These are phyloP conservation scores for Trypanosoma caninum DNA, from an alignment of 208 protist species.

Conservation along the genomic window DNA sequence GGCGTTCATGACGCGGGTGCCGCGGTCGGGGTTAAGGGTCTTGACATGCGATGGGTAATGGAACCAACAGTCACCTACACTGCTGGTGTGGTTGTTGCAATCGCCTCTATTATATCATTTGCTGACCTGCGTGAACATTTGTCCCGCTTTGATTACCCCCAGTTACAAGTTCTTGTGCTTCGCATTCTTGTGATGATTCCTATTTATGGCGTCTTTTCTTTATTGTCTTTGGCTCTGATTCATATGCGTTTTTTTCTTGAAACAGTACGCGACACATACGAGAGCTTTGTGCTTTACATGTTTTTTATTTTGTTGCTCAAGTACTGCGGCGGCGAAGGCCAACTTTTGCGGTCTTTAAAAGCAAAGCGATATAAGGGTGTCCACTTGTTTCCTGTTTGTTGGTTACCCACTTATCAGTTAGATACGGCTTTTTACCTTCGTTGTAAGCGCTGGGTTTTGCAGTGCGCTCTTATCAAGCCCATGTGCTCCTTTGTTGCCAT, in stretches of 20 bases:
- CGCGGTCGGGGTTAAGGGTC: slow-evolving; percentile 14
- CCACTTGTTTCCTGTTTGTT: slow-evolving; percentile 74
- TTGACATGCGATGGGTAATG: slow-evolving; percentile 56
- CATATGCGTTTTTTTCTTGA: slow-evolving; percentile 75
- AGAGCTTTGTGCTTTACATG: slow-evolving; percentile 90
- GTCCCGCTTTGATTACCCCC: slow-evolving; percentile 66
- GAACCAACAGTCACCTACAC: slow-evolving; percentile 46
- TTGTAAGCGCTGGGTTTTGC: slow-evolving; percentile 87
- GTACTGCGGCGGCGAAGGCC: slow-evolving; percentile 82
- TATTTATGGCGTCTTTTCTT: slow-evolving; percentile 77
- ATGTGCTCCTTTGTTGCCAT: slow-evolving; percentile 67
- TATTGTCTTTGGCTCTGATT: slow-evolving; percentile 48
- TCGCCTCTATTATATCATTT: slow-evolving; percentile 67
- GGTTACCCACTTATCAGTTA: slow-evolving; percentile 52
- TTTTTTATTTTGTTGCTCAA: slow-evolving; percentile 90
- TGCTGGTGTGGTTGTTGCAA: slow-evolving; percentile 36
- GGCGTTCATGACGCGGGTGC: too few relatives aligned
- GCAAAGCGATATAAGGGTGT: slow-evolving; percentile 66
- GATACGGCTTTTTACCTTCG: slow-evolving; percentile 77
- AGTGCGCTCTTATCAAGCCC: slow-evolving; percentile 88
- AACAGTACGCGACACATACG: slow-evolving; percentile 82
- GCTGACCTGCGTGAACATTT: slow-evolving; percentile 65
- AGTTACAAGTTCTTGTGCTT: slow-evolving; percentile 79
- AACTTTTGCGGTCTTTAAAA: slow-evolving; percentile 78
- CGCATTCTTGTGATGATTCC: slow-evolving; percentile 89